Percentiles rank a stretch among this genome's conserved stretches.
Evolutionary conservation across 2,329 filamentous ascomycete genomes (phyloP).

Genomic region (Lecanicillium sp.): DNA sequence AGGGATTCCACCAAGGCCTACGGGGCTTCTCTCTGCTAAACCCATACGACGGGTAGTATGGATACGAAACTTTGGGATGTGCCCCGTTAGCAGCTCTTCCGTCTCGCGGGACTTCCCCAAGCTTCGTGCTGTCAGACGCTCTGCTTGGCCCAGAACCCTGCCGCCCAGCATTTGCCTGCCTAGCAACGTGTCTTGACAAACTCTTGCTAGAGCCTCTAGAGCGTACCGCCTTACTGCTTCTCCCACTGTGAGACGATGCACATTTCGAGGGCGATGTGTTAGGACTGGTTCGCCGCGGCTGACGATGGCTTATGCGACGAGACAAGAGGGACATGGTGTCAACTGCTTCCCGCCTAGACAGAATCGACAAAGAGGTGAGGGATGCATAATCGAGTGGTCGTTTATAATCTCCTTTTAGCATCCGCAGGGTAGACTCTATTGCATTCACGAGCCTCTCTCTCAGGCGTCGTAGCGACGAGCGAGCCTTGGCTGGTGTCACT

Average conservation of each 20-base stretch:
- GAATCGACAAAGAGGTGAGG: conserved; percentile 37
- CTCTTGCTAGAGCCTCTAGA: no score
- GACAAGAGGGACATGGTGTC: conserved; percentile 41
- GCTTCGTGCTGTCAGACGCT: conserved; percentile 35
- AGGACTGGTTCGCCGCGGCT: neutral
- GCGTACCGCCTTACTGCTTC: no score
- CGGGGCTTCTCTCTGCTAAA: neutral
- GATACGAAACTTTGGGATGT: conserved; percentile 1
- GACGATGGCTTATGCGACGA: conserved; percentile 15
- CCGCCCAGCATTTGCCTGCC: conserved; percentile 3
- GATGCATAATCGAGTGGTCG: conserved; percentile 36
- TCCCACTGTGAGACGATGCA: no score
- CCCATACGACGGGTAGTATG: neutral
- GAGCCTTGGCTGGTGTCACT: conserved; percentile 25
- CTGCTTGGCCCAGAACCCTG: conserved; percentile 20
- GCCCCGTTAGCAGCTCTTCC: neutral
- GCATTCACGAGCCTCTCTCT: conserved; percentile 34
- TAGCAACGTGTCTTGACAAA: no score
- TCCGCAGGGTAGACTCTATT: conserved; percentile 30
- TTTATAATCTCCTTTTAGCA: conserved; percentile 23
- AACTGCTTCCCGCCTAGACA: conserved; percentile 40
- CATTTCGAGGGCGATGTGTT: conserved; percentile 6
- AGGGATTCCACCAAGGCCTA: conserved; percentile 6
- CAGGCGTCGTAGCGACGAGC: conserved; percentile 31
- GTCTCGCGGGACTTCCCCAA: conserved; percentile 29